These are phyloP conservation scores for Clarireedia monteithiana DNA, from an alignment of 2,329 filamentous ascomycete genomes.

Conservation along the genomic window DNA sequence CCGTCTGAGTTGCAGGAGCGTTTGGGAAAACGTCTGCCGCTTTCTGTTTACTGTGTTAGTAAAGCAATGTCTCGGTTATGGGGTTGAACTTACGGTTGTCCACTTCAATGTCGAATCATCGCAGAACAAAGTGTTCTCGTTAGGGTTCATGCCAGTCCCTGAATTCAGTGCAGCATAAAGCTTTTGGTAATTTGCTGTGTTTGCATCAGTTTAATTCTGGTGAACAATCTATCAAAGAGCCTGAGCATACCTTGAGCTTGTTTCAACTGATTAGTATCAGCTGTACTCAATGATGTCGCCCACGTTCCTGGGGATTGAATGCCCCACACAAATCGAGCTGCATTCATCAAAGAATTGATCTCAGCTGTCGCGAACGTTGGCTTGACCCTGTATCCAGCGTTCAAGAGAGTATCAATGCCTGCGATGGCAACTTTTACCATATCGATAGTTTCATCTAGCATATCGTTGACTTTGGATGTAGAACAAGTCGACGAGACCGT, in stretches of 20 bases:
- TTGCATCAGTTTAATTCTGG: not conserved
- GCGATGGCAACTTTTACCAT: not conserved
- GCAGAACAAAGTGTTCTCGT: constrained; percentile 2
- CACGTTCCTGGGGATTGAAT: not conserved
- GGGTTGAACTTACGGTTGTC: not conserved
- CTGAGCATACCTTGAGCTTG: constrained; percentile 1
- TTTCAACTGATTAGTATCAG: constrained; percentile 3
- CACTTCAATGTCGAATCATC: constrained; percentile 5
- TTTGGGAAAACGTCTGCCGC: not conserved
- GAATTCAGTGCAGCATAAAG: constrained; percentile 1
- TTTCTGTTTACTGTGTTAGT: not conserved
- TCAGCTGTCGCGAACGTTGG: not conserved
- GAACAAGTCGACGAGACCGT: constrained; percentile 4
- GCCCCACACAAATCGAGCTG: not conserved
- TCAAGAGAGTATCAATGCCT: constrained; percentile 3
- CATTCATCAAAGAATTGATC: not conserved
- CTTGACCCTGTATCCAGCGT: constrained; percentile 1
- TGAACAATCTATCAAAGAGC: not conserved
- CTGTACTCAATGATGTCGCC: not conserved
- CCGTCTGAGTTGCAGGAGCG: not conserved
- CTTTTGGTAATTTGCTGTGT: constrained; percentile 3
- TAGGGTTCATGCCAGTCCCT: not conserved
- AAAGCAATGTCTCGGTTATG: not conserved
- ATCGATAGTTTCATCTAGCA: constrained; percentile 5
- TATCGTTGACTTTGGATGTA: constrained; percentile 1